Base-by-base conservation (phyloP, 176 grass and related monocot genomes). In the Leersia perrieri region DNA sequence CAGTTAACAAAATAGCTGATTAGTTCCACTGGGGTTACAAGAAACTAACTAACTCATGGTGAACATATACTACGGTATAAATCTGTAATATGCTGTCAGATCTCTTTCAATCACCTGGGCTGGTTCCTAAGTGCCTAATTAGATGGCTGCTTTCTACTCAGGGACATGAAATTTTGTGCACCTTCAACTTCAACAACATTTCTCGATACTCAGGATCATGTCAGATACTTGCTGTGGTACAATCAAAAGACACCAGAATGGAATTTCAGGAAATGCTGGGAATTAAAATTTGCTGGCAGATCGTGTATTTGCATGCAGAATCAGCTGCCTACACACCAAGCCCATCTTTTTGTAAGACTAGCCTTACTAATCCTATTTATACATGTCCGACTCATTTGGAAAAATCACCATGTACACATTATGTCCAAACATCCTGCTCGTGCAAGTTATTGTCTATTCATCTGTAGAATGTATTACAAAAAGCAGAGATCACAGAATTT, bases 361-460 rank as follows among this genome's bases (percentile, higher is more conserved):
- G 51, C 51, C 22, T 88, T 85, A 71, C 64, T 12, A 53, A 74
- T 32, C 62, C 63, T 75, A 49, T 80, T 70, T 76, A 85, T 85
- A 70, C 58, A 77, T 57, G 57, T 80, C 29, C 64, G 60, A 2
- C 75, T 36, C 33, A 47, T 12, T 85, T 65, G 27, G 18, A 55
- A 81, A 63, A 60, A 33, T 55, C 16, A 45, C 14, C 58, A 20
- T 63, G 35, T 70, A 85, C 71, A 75, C 51, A 80, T 80, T 83
- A 45, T 61, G 55, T 76, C 32, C 58, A 75, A 65, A 58, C 28
- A 40, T 38, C 31, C 45, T 84, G 47, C 47, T 80, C 61, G 14
- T 80, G 70, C 31, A 69, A 70, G 84, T 3, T 26, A 42, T 71
- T 39, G 20, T 75, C 22, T 85, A 22, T 70, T 76, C 49, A 33